Percentiles rank a stretch among this genome's conserved stretches.
These are phyloP conservation scores for Phaeosphaeria sp. DNA, from an alignment of 2,329 filamentous ascomycete species.

Conservation along the genomic window DNA sequence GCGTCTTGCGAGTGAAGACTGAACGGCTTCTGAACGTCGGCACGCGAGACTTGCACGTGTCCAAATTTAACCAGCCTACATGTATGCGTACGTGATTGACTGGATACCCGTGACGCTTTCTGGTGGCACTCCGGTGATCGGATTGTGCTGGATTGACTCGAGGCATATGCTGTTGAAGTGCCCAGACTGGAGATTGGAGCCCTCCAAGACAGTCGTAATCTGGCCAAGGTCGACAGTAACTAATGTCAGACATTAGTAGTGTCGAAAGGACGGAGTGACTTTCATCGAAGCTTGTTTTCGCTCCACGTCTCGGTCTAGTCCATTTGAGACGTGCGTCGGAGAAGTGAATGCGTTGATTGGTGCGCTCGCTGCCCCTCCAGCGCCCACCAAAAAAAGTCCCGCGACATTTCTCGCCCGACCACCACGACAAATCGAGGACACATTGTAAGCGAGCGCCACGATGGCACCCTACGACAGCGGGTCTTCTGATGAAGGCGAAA, in stretches of 20 bases:
- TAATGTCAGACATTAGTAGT: not conserved
- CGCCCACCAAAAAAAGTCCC: not conserved
- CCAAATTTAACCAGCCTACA: not conserved
- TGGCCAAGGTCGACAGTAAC: not conserved
- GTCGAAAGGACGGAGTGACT: not conserved
- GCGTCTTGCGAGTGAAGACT: not conserved
- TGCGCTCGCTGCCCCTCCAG: not conserved
- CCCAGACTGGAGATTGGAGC: not conserved
- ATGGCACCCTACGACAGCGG: constrained; percentile 90
- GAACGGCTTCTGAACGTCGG: not conserved
- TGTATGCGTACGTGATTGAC: not conserved
- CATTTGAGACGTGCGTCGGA: not conserved
- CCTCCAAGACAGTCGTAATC: not conserved
- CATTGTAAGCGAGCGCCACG: not conserved
- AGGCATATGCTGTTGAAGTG: not conserved
- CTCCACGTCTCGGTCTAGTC: not conserved
- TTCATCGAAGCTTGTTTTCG: not conserved
- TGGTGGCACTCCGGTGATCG: not conserved
- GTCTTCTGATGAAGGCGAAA: constrained; percentile 71
- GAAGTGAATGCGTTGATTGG: not conserved
- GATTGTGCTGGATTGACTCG: not conserved
- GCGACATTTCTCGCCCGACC: not conserved
- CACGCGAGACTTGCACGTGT: not conserved
- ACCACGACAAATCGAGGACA: not conserved
- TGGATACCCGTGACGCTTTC: not conserved